Conservation (phyloP, 768 basidiomycete species). For the Dioszegia hungarica region DNA sequence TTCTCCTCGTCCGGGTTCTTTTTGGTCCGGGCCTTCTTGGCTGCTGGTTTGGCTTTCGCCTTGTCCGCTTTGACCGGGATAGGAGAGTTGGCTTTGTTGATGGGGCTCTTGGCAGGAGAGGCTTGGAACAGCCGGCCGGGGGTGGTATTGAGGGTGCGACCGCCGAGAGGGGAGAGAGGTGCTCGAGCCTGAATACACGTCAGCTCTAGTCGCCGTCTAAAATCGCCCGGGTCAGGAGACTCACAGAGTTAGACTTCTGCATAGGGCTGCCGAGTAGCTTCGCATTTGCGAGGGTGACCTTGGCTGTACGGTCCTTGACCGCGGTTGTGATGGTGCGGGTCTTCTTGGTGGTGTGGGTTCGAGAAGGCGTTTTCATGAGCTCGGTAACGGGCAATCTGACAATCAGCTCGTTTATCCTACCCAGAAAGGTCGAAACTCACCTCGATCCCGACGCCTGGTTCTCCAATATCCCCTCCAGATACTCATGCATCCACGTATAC, state of each 20-base stretch:
- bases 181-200: conserved; percentile 6
- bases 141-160: conserved; percentile 22
- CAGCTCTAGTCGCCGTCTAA: too few species aligned
- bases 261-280: conserved; percentile 24
- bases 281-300: conserved; percentile 28
- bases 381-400: conserved; percentile 32
- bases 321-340: conserved; percentile 40
- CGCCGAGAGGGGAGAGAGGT: conserved; percentile 36
- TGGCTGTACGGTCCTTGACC: conserved; percentile 35
- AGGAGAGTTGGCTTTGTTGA: not conserved
- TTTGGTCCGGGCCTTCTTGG: conserved; percentile 6
- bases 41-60: conserved; percentile 1
- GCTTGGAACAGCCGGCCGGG: not conserved
- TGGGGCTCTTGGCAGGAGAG: not conserved
- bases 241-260: conserved; percentile 1
- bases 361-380: conserved; percentile 45
- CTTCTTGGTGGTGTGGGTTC: conserved; percentile 43
- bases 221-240: not conserved
- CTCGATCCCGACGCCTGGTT: conserved; percentile 3
- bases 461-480: conserved; percentile 35
- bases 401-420: not conserved
- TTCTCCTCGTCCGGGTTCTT: conserved; percentile 2
- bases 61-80: not conserved
- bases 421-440: not conserved
- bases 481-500: conserved; percentile 45